phyloP scores from a whole-genome alignment of 371 early-diverging fungal genomes.

The Mortierella sp. region DNA sequence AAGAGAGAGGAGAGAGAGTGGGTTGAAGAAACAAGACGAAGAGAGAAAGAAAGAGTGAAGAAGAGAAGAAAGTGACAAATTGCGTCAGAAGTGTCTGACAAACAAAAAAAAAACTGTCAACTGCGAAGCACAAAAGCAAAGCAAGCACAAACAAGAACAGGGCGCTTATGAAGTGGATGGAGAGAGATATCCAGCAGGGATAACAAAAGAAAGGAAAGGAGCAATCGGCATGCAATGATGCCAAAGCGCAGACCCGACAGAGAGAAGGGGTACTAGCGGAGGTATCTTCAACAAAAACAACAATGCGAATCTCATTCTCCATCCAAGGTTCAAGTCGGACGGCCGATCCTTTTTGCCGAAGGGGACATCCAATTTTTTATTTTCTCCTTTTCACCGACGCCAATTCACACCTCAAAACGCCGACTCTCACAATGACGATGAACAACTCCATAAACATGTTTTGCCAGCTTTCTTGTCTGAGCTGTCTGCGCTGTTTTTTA shows the following conservation, averaged over 20 bases:
- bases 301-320: background rate
- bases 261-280: background rate
- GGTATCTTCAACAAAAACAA: background rate
- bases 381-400: too few relatives aligned
- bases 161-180: background rate
- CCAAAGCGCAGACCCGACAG: constrained; percentile 1
- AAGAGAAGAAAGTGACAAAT: background rate
- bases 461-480: background rate
- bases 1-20: background rate
- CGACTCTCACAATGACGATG: background rate
- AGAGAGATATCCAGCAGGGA: background rate
- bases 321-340: background rate
- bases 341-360: constrained; percentile 9
- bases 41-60: background rate
- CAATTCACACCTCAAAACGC: background rate
- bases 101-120: background rate
- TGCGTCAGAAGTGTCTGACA: background rate
- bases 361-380: background rate
- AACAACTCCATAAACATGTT: background rate
- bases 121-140: background rate
- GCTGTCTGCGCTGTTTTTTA: background rate
- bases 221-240: background rate
- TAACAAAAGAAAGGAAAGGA: background rate
- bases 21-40: too few relatives aligned
- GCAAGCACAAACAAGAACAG: background rate